Base-by-base conservation (phyloP, 345 rosid species). In the Moringa oleifera region DNA sequence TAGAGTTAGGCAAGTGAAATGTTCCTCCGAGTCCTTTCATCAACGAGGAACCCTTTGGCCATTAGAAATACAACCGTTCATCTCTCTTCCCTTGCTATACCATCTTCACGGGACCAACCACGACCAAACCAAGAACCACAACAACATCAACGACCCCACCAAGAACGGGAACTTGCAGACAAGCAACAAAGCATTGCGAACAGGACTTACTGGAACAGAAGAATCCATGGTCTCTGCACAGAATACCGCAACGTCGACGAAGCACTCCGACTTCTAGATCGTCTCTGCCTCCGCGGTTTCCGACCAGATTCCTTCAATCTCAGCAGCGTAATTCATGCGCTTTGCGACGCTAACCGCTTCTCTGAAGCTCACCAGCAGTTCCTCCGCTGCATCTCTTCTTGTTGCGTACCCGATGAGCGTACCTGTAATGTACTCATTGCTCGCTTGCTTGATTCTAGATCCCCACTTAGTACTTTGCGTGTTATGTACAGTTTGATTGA, bases 361-460 rank as follows among this genome's bases (percentile, higher is more conserved):
- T 25, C 23, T 11, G 95, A 91, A 70, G 92, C 96, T 64, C 95
- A 69, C 76, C 83, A 64, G 15, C 80, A 83, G 20, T 75, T 78
- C 62, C 69, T 74, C 36, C 76, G 73, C 64, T 82, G 53, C 56
- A 21, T 82, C 15, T 61, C 81, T 23, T 83, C 92, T 7, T 60
- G 77, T 20, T 76, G 75, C 57, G 24, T 78, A 36, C 98, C 95
- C 2, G 96, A 87, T 52, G 87, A 87, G 62, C 77, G 95, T 5
- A 79, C 87, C 28, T 89, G 95, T 54, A 89, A 89, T 65, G 80
- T 87, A 0, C 68, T 89, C 59, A 56, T 91, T 18, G 89, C 98
- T 23, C 81, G 89, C 50, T 65, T 91, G 71, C 85, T 89, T 11
- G 70, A 84, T 73, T 87, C 84, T 2, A 69, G 67, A 20, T 71